phyloP scores from a whole-genome alignment of 1,139 yeast genomes.

The Hyphopichia fennica region DNA sequence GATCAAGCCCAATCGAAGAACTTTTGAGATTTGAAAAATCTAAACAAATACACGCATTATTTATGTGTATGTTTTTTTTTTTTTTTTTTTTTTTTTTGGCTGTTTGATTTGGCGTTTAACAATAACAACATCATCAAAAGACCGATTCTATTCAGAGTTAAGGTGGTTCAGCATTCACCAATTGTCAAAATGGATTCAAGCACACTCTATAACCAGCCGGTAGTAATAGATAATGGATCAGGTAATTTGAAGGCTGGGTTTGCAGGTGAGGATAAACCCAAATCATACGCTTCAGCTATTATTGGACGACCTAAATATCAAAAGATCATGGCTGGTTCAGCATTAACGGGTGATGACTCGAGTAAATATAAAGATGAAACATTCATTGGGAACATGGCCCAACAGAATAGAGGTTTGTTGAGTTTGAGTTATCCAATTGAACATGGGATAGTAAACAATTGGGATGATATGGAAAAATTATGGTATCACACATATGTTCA shows the following conservation, averaged over 20 bases:
- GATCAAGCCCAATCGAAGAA: no score
- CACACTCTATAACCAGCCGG: constrained; percentile 69
- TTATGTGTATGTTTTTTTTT: background rate
- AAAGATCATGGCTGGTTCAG: constrained; percentile 81
- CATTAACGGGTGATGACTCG: constrained; percentile 35
- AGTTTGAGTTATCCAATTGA: constrained; percentile 69
- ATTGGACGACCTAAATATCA: constrained; percentile 84
- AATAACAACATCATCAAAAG: no score
- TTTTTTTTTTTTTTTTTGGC: background rate
- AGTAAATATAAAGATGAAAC: constrained; percentile 28
- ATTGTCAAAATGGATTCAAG: constrained; percentile 10
- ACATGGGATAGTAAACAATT: constrained; percentile 79
- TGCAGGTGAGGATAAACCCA: constrained; percentile 88
- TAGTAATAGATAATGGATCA: constrained; percentile 93
- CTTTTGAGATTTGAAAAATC: background rate
- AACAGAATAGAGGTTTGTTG: constrained; percentile 71
- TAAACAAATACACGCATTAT: constrained; percentile 6
- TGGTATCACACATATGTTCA: constrained; percentile 68
- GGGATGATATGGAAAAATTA: constrained; percentile 82
- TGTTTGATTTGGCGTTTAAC: no score
- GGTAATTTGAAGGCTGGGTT: constrained; percentile 87
- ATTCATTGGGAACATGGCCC: constrained; percentile 76
- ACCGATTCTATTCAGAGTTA: no score
- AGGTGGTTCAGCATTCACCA: no score
- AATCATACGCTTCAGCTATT: constrained; percentile 49